Evolutionary conservation across 2,329 filamentous ascomycete genomes (phyloP), one percentile per base, ranked within the genome.

Genomic region (Xylariaceae sp.): DNA sequence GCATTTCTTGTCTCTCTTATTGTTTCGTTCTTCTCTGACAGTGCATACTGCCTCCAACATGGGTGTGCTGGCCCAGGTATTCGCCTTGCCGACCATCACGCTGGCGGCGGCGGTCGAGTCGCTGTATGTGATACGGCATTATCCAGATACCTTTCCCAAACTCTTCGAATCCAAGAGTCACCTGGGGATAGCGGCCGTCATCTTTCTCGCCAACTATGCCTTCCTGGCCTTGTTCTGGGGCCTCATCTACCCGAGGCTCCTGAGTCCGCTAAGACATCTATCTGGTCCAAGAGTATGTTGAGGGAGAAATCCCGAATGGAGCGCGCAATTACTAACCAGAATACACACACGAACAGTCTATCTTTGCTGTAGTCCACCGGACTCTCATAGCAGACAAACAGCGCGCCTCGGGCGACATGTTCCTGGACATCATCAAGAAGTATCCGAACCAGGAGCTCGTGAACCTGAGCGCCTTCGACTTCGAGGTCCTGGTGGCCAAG

Each of bases 21-120:
- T 29, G 5, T 19, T 24, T 17, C n/a, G 14, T 36, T 21, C 1
- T 14, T 15, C 23, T 6, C 3, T 27, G 24, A 2, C 8, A 15
- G 5, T 5, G 13, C 11, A 18, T 19, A 6, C n/a, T 38, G 12
- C 26, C 18, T 16, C 28, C 27, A 31, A 13, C 3, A 48, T 48
- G 45, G 36, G 43, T 32, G 11, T 36, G 26, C 18, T 29, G 13
- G 12, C 36, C n/a, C 36, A 41, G 24, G 27, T 56, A 8, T 50
- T 59, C 23, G 48, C 51, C 36, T 29, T 59, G 9, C 48, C 47
- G 30, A 52, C 44, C 37, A 46, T 56, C 14, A 57, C 54, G 1
- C 42, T 59, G 9, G 43, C 29, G 12, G 43, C 51, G 9, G 41
- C 47, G 2, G 36, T 43, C 1, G 56, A 64, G 40, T 57, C 54